These are phyloP conservation scores for Boletellus ananas DNA, from an alignment of 768 basidiomycete species.

Conservation along the genomic window DNA sequence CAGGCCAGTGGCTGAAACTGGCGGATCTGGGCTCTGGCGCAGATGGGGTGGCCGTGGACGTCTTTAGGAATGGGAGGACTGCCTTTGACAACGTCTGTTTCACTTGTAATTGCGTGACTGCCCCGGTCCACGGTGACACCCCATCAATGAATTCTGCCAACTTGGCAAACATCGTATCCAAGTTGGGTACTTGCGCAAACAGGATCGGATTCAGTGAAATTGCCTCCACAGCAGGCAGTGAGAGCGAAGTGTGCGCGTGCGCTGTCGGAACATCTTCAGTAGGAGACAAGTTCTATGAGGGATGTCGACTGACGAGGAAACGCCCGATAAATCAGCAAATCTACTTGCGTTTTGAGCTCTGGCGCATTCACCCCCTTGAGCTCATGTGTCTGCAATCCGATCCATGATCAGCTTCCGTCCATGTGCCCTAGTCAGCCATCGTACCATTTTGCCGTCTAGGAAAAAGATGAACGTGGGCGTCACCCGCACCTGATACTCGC, in stretches of 20 bases:
- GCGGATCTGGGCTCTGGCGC: slow-evolving; percentile 30
- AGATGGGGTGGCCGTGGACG: slow-evolving; percentile 36
- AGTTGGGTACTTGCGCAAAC: slow-evolving; percentile 64
- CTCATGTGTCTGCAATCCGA: slow-evolving; percentile 51
- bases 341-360: slow-evolving; percentile 70
- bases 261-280: slow-evolving; percentile 40
- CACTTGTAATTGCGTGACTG: slow-evolving; percentile 32
- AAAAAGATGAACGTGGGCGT: slow-evolving; percentile 94
- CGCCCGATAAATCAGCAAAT: slow-evolving; percentile 68
- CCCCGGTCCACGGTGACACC: slow-evolving; percentile 34
- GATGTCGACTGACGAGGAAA: slow-evolving; percentile 64
- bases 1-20: slow-evolving; percentile 47
- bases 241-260: slow-evolving; percentile 65
- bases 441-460: slow-evolving; percentile 67
- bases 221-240: slow-evolving; percentile 56
- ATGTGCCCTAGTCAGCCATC: slow-evolving; percentile 3
- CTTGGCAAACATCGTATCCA: slow-evolving; percentile 63
- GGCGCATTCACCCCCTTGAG: slow-evolving; percentile 66
- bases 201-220: slow-evolving; percentile 73
- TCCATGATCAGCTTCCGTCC: background rate
- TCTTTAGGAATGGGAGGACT: slow-evolving; percentile 64
- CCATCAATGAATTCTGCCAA: slow-evolving; percentile 59
- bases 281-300: background rate
- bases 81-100: slow-evolving; percentile 47
- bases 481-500: slow-evolving; percentile 60